Evolutionary conservation across 2,329 filamentous ascomycete genomes (phyloP).

Genomic region (Calonectria hawksworthii): DNA sequence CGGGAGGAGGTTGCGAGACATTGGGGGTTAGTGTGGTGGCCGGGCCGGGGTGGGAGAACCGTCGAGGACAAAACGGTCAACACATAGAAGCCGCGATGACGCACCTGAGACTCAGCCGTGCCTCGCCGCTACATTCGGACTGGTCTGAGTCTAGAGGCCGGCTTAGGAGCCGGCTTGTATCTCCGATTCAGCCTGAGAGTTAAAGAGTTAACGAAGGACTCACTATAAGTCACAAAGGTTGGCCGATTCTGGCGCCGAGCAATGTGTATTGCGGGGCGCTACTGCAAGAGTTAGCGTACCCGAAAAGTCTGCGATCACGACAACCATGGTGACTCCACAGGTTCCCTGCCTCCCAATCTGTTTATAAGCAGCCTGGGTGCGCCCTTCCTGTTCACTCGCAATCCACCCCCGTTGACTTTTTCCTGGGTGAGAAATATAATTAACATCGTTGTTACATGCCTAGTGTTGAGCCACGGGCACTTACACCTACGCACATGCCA

Average conservation of each 20-base stretch:
- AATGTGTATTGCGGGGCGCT: slow-evolving; percentile 35
- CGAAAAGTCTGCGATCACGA: slow-evolving; percentile 45
- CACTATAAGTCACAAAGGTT: slow-evolving; percentile 11
- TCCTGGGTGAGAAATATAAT: not conserved
- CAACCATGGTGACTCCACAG: slow-evolving; percentile 37
- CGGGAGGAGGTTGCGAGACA: slow-evolving; percentile 23
- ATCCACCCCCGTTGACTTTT: not conserved
- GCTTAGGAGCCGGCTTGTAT: not conserved
- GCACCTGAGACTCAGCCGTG: not conserved
- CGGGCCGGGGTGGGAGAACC: not conserved
- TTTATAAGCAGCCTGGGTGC: not conserved
- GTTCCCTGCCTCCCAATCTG: not conserved
- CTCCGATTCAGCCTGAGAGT: not conserved
- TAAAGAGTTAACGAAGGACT: not conserved
- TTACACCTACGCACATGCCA: not conserved
- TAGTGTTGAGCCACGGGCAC: not conserved
- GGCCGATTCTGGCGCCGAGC: slow-evolving; percentile 27
- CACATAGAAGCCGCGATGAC: not conserved
- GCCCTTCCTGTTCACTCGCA: not conserved
- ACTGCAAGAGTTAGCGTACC: slow-evolving; percentile 23
- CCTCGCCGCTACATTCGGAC: not conserved
- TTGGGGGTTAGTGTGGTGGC: slow-evolving; percentile 17
- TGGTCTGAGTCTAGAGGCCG: not conserved
- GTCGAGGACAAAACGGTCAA: not conserved
- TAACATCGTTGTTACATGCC: slow-evolving; percentile 16